Evolutionary conservation across 2,329 filamentous ascomycete species (phyloP).

Genomic region (Hypomyces perniciosus): DNA sequence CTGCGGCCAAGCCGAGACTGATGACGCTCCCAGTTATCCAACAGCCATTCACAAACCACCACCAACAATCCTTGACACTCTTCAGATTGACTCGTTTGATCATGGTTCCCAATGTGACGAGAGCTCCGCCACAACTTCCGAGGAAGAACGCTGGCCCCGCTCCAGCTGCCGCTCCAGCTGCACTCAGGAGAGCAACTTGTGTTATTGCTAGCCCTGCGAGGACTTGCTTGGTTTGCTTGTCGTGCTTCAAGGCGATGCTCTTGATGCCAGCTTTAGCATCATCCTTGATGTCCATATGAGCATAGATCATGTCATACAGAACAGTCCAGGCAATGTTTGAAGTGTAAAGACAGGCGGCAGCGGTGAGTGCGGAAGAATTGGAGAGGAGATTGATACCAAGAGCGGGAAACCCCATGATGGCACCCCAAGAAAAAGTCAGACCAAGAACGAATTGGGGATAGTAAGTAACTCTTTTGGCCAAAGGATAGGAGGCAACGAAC

Average conservation of each 20-base stretch:
- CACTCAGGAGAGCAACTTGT: conserved; percentile 64
- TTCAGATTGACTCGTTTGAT: conserved; percentile 62
- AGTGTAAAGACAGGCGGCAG: conserved; percentile 64
- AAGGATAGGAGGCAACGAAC: conserved; percentile 69
- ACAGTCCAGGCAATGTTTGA: conserved; percentile 84
- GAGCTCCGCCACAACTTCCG: conserved; percentile 60
- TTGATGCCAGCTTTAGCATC: conserved; percentile 84
- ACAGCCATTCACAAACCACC: conserved; percentile 70
- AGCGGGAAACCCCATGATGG: conserved; percentile 81
- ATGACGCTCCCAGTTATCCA: conserved; percentile 62
- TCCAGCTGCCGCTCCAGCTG: conserved; percentile 61
- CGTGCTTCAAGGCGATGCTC: conserved; percentile 76
- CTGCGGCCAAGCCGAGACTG: conserved; percentile 50
- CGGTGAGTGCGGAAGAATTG: conserved; percentile 54
- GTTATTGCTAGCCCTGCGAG: conserved; percentile 62
- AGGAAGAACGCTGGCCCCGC: conserved; percentile 64
- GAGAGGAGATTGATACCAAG: conserved; percentile 69
- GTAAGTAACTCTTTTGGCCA: conserved; percentile 80
- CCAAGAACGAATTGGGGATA: conserved; percentile 83
- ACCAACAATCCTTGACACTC: conserved; percentile 63
- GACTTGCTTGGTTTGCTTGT: conserved; percentile 69
- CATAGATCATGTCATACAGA: conserved; percentile 89
- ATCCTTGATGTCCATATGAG: conserved; percentile 85
- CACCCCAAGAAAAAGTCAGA: conserved; percentile 82
- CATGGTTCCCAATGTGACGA: conserved; percentile 57